Evolutionary conservation across 2,329 filamentous ascomycete genomes (phyloP).

Genomic region (Colletotrichum sp.): DNA sequence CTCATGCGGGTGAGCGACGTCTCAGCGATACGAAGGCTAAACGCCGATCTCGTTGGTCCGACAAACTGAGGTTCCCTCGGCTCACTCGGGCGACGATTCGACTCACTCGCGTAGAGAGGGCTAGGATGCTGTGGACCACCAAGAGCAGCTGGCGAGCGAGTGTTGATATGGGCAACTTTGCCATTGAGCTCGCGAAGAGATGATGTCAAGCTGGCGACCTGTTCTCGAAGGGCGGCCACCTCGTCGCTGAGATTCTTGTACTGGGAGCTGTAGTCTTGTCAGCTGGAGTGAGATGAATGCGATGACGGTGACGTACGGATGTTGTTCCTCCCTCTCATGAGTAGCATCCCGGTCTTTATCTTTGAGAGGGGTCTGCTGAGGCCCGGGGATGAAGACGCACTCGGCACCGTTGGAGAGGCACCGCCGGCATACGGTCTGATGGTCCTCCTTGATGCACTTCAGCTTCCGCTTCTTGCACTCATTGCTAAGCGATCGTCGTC

Average conservation of each 20-base stretch:
- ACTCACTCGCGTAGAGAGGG: conserved; percentile 8
- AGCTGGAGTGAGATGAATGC: neutral
- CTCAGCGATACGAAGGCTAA: conserved; percentile 38
- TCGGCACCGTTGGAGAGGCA: conserved; percentile 30
- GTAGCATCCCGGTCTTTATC: conserved; percentile 19
- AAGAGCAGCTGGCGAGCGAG: neutral
- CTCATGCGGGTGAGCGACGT: conserved; percentile 39
- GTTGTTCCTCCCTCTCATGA: conserved; percentile 25
- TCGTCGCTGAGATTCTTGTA: conserved; percentile 30
- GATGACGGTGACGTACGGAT: conserved; percentile 7
- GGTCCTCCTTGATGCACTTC: conserved; percentile 37
- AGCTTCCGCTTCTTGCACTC: conserved; percentile 46
- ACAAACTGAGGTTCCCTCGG: conserved; percentile 40
- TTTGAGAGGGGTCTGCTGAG: conserved; percentile 4
- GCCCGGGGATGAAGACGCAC: conserved; percentile 29
- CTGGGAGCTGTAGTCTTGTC: neutral
- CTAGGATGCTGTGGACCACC: conserved; percentile 2
- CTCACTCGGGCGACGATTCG: conserved; percentile 12
- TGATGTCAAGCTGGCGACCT: conserved; percentile 31
- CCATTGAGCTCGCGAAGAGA: conserved; percentile 31
- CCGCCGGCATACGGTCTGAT: conserved; percentile 31
- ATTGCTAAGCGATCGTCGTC: conserved; percentile 25
- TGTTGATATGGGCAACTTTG: conserved; percentile 9
- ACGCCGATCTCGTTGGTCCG: conserved; percentile 38
- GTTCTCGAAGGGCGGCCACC: conserved; percentile 31